Percentiles rank a stretch among this genome's conserved stretches.
phyloP scores from a whole-genome alignment of 1,284 basidiomycete genomes.

The Trichosporon faecale region DNA sequence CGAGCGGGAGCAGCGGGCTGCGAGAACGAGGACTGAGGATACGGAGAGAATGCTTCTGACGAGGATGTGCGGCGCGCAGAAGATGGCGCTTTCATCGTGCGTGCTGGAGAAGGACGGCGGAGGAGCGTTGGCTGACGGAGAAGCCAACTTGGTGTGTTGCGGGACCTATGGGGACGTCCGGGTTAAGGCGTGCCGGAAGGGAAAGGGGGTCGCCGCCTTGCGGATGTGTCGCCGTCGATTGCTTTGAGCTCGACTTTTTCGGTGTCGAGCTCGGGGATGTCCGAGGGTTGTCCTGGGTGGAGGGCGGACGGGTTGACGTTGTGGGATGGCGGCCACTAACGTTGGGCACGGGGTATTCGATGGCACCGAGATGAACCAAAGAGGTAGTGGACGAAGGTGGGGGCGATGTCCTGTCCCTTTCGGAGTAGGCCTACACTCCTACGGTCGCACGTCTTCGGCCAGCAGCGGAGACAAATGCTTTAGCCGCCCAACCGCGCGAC shows the following conservation, averaged over 20 bases:
- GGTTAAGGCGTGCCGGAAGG: constrained; percentile 4
- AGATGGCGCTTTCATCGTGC: constrained; percentile 33
- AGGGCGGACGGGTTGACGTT: constrained; percentile 10
- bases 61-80: constrained; percentile 24
- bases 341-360: constrained; percentile 1
- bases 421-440: constrained; percentile 11
- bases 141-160: background rate
- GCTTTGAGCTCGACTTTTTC: background rate
- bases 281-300: background rate
- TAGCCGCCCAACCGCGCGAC: background rate
- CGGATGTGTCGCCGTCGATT: constrained; percentile 4
- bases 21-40: constrained; percentile 27
- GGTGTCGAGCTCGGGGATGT: constrained; percentile 7
- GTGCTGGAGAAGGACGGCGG: background rate
- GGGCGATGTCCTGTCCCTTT: background rate
- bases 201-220: background rate
- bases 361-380: constrained; percentile 5
- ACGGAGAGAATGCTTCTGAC: constrained; percentile 27
- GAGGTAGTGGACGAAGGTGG: constrained; percentile 8
- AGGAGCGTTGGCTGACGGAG: constrained; percentile 7
- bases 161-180: background rate
- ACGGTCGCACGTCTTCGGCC: background rate
- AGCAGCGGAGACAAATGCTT: constrained; percentile 1
- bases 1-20: constrained; percentile 18
- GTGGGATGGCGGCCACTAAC: constrained; percentile 17